Evolutionary conservation across 1,284 basidiomycete species (phyloP).

Genomic region (Rhodotorula sp.): DNA sequence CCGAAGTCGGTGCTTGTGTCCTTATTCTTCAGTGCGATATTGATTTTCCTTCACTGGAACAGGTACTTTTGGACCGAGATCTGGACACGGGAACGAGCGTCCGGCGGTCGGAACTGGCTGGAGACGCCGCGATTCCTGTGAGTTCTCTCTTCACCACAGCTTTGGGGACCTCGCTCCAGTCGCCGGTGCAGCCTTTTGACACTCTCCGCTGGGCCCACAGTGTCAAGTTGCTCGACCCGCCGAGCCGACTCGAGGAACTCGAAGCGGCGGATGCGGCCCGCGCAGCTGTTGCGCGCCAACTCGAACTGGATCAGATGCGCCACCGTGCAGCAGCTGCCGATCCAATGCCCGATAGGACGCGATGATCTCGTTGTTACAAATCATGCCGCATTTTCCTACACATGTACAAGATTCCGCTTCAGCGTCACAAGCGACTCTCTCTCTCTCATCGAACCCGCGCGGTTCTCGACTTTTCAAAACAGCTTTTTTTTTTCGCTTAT

Average conservation of each 20-base stretch:
- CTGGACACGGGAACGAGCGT: constrained; percentile 88
- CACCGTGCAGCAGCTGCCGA: too few species aligned
- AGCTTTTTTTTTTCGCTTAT: too few species aligned
- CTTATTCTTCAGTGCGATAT: not conserved
- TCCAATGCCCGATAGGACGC: not conserved
- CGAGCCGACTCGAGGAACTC: constrained; percentile 22
- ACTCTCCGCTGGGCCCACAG: not conserved
- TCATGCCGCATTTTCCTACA: too few species aligned
- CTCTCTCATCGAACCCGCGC: too few species aligned
- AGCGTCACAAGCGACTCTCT: too few species aligned
- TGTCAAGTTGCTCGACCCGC: constrained; percentile 27
- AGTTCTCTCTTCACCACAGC: constrained; percentile 51
- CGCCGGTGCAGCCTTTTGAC: not conserved
- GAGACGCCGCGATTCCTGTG: constrained; percentile 75
- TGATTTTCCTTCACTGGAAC: constrained; percentile 2
- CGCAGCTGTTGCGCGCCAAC: not conserved
- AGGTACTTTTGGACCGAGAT: constrained; percentile 87
- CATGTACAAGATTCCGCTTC: too few species aligned
- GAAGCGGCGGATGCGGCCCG: constrained; percentile 19
- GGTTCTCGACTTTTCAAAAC: too few species aligned
- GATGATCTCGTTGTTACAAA: too few species aligned
- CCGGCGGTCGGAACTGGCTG: constrained; percentile 69
- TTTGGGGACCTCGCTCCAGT: too few species aligned
- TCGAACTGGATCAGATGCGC: constrained; percentile 2
- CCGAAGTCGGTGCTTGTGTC: not conserved